Evolutionary conservation across 345 rosid genomes (phyloP), one percentile per base, ranked within the genome.

Genomic region (Hirschfeldia incana): DNA sequence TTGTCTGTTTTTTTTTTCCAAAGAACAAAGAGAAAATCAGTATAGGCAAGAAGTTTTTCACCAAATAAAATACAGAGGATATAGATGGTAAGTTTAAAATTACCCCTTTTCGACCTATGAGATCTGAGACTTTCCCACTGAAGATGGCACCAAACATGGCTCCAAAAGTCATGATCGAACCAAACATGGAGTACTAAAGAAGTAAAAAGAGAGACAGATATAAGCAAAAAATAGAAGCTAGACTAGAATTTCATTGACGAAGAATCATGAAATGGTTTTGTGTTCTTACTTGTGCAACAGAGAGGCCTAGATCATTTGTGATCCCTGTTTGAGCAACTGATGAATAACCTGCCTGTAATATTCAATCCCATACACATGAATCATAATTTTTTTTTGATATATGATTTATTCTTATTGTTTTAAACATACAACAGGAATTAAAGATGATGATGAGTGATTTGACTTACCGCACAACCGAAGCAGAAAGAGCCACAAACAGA

Each of bases 241-340:
- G 32, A 12, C 6, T 59, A 21, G 28, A 26, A 0, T 53, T 8
- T 10, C 8, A 59, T 29, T 65, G 32, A 11, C 60, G 27, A 15
- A 51, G 26, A 67, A n/a, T 36, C 65, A 70, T 17, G n/a, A 60
- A 33, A 32, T 27, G 73, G 33, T 65, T 63, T 65, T 4, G 65
- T 0, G 9, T 46, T 42, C 60, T 84, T 68, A 84, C 90, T 72
- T 81, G 80, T 68, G 83, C 76, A 21, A 77, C 78, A 60, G 88
- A 74, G 65, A 87, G 86, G 9, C 79, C 82, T 60, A 87, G 51
- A 11, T 84, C 88, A 17, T 67, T 37, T 72, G 29, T 28, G 62
- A 87, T 87, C 37, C 83, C 84, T 46, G 76, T 1, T 58, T 85
- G 84, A 49, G 85, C 87, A 10, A 84, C 84, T 0, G 88, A 87